Evolutionary conservation across 108 stramenopile species (phyloP).

Genomic region (Pseudonitzschia multistriata): DNA sequence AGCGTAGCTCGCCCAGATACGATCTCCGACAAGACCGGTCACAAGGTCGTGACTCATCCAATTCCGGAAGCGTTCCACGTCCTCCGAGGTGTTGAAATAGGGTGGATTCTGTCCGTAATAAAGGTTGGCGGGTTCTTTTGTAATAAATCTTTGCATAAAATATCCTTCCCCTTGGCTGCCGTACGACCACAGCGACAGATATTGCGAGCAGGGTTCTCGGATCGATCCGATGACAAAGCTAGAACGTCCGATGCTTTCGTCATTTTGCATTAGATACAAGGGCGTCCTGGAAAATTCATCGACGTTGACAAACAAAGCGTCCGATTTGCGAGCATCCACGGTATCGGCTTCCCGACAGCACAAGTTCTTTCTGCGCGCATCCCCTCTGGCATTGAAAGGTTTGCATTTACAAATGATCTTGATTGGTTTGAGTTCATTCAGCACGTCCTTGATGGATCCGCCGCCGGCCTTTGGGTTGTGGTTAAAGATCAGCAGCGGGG

Average conservation of each 20-base stretch:
- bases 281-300: background rate
- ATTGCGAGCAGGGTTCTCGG: conserved; percentile 3
- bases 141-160: background rate
- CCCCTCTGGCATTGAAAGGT: background rate
- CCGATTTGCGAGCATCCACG: background rate
- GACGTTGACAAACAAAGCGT: background rate
- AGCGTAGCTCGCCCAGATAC: background rate
- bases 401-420: background rate
- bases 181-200: background rate
- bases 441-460: conserved; percentile 5
- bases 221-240: conserved; percentile 2
- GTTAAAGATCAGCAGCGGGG: conserved; percentile 19
- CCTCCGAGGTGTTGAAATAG: conserved; percentile 1
- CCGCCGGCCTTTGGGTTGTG: conserved; percentile 24
- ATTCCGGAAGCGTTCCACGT: background rate
- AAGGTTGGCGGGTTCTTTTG: background rate
- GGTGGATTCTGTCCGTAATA: background rate
- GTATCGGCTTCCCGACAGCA: background rate
- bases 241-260: too few relatives aligned
- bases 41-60: conserved; percentile 1
- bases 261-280: background rate
- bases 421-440: background rate
- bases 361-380: too few relatives aligned
- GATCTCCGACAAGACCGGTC: background rate
- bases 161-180: background rate